Conservation (phyloP, 2,329 filamentous ascomycete genomes). For the Diplocarpon mali region DNA sequence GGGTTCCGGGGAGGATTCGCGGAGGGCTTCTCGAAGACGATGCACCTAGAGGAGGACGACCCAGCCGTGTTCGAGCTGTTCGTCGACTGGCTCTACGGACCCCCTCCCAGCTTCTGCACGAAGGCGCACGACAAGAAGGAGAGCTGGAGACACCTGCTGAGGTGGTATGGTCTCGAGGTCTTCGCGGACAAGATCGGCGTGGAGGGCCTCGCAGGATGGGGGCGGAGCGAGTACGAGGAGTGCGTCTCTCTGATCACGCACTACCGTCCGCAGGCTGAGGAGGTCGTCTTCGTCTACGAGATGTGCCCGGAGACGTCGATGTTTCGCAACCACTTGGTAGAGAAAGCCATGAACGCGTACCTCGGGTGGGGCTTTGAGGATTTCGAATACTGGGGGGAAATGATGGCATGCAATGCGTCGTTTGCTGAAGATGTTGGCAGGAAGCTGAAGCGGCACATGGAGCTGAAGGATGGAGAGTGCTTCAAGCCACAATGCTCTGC, state of each 20-base stretch:
- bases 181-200: neutral
- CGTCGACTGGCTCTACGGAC: constrained; percentile 1
- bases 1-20: constrained; percentile 6
- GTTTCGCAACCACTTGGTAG: neutral
- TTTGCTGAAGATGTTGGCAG: neutral
- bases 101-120: neutral
- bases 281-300: neutral
- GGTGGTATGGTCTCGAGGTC: neutral
- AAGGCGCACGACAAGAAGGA: neutral
- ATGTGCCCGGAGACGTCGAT: neutral
- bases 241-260: neutral
- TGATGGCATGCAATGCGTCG: neutral
- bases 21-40: constrained; percentile 4
- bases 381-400: neutral
- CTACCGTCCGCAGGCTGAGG: neutral
- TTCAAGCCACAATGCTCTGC: no score
- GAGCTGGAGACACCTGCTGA: neutral
- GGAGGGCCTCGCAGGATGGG: no score
- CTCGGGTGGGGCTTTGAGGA: neutral
- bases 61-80: constrained; percentile 3
- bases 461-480: no score
- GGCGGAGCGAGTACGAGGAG: no score
- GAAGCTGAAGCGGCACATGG: neutral
- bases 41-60: constrained; percentile 7
- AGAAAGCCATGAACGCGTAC: neutral